Evolutionary conservation across 2,329 filamentous ascomycete genomes (phyloP), one percentile per base, ranked within the genome.

Genomic region (Aspergillus viridinutans): DNA sequence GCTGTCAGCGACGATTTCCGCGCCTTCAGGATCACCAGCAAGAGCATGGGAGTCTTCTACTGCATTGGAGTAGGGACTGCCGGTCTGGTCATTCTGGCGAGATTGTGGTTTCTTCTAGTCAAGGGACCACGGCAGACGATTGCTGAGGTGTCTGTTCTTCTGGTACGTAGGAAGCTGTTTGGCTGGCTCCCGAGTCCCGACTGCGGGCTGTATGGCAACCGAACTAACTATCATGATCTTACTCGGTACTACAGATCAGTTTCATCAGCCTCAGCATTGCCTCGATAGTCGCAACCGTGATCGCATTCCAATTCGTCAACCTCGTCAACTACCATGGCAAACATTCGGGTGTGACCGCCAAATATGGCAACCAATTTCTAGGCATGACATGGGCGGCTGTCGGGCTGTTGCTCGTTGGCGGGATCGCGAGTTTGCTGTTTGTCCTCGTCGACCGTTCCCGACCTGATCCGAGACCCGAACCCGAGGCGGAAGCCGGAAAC

Each of bases 261-360:
- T 83, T 85, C 59, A 43, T 84, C 6, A 74, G 85, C 12, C 81
- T 88, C 65, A 88, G 88, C 3, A 85, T 87, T 53, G 86, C 88
- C 50, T 92, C 89, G 21, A 90, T 90, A 64, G 87, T 92, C 25
- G 83, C 86, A 26, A 89, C 83, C 0, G 87, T 88, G 20, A 71
- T 86, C 4, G 78, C 80, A 10, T 76, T 80, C 54, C 83, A 85
- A 69, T 82, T 79, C 3, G 71, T 77, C 1, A 64, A 79, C 20
- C 65, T 81, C 0, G 78, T 87, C 59, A 85, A 85, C 59, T 68
- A 80, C 28, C 77, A 83, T 54, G 82, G 82, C 4, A 70, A 78
- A 17, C 67, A 74, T 0, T 74, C 83, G 26, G 80, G 81, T 0
- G 69, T 85, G 9, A 70, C 73, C 20, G 82, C 80, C 49, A 69